phyloP scores from a whole-genome alignment of 345 rosid species.

The Lagerstroemia speciosa region DNA sequence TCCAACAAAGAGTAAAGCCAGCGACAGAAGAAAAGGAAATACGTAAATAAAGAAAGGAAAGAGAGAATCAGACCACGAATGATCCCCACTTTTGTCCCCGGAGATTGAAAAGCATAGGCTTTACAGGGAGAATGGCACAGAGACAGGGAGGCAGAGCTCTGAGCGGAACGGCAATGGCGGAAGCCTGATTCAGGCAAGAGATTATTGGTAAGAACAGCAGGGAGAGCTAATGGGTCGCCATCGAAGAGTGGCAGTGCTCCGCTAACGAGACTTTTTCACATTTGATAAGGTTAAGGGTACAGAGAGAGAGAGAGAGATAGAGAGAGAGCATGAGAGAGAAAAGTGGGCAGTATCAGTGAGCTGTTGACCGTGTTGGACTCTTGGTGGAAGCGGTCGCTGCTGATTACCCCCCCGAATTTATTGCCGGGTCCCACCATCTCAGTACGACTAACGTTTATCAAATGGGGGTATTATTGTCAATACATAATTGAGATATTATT shows the following conservation, averaged over 20 bases:
- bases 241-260: not conserved
- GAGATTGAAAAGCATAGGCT: slow-evolving; percentile 3
- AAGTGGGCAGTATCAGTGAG: not conserved
- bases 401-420: not conserved
- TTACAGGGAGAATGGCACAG: slow-evolving; percentile 5
- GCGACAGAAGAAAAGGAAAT: not conserved
- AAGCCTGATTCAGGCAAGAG: not conserved
- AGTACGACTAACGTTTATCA: no score
- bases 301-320: not conserved
- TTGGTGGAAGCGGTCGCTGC: not conserved
- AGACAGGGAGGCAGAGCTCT: not conserved
- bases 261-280: not conserved
- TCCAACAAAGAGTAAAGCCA: not conserved
- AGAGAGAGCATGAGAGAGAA: not conserved
- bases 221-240: not conserved
- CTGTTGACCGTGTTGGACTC: not conserved
- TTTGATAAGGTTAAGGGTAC: not conserved
- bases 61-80: not conserved
- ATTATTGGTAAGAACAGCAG: no score
- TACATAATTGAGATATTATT: no score
- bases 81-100: slow-evolving; percentile 9
- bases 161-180: not conserved
- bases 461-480: no score
- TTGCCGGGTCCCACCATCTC: not conserved
- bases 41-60: not conserved